phyloP scores from a whole-genome alignment of 257 asterid species.

The Prunella vulgaris region DNA sequence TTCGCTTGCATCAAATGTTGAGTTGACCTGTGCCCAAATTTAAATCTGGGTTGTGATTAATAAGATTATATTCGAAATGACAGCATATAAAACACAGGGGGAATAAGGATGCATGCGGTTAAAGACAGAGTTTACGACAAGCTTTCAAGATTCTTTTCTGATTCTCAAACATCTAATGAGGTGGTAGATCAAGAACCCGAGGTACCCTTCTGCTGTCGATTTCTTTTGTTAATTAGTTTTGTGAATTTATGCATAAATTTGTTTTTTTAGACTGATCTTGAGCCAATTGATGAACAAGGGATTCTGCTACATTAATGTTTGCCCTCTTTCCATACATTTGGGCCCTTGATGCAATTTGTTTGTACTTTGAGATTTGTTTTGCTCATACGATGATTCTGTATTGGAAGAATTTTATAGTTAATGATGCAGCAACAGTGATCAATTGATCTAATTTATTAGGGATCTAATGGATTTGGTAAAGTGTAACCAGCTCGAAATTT shows the following conservation, averaged over 20 bases:
- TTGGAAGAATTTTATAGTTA: neutral
- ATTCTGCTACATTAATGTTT: constrained; percentile 4
- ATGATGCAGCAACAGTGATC: neutral
- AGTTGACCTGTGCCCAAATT: neutral
- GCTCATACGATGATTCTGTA: neutral
- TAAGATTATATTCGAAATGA: neutral
- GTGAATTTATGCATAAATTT: neutral
- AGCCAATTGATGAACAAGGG: neutral
- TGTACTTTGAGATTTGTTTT: constrained; percentile 2
- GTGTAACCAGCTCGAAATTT: neutral
- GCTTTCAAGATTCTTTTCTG: constrained; percentile 65
- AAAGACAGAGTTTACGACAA: constrained; percentile 66
- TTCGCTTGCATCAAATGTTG: neutral
- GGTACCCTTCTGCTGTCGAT: constrained; percentile 43
- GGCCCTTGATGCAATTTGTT: constrained; percentile 18
- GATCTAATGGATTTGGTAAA: constrained; percentile 7
- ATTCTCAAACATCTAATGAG: constrained; percentile 53
- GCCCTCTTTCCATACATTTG: constrained; percentile 23
- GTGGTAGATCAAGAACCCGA: constrained; percentile 50
- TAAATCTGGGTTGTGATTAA: constrained; percentile 19
- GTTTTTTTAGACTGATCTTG: constrained; percentile 5
- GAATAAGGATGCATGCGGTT: constrained; percentile 50
- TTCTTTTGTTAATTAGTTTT: neutral
- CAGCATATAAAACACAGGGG: neutral
- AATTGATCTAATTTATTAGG: constrained; percentile 9